These are phyloP conservation scores for Gossypium arboreum DNA, from an alignment of 345 rosid species.

Conservation along the genomic window DNA sequence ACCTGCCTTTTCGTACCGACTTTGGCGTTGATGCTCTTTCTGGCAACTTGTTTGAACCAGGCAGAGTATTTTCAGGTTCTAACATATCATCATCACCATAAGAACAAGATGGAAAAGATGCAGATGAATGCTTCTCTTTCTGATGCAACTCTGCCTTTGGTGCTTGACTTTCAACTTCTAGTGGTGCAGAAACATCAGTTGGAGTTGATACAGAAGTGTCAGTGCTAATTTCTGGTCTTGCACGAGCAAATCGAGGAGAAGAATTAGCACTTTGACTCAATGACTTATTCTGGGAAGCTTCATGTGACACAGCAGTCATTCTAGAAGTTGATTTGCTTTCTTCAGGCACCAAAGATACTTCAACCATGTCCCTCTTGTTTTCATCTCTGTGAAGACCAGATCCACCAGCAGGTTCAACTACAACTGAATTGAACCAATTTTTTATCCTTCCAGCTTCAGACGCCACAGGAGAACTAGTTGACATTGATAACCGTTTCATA, in stretches of 20 bases:
- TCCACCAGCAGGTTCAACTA: conserved; percentile 47
- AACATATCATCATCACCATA: conserved; percentile 25
- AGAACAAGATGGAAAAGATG: conserved; percentile 31
- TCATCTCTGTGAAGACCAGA: conserved; percentile 38
- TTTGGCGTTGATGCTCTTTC: conserved; percentile 34
- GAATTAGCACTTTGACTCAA: conserved; percentile 33
- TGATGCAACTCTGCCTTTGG: conserved; percentile 27
- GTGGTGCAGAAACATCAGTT: conserved; percentile 30
- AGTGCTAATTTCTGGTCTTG: conserved; percentile 16
- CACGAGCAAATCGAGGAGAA: conserved; percentile 31
- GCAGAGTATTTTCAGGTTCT: conserved; percentile 27
- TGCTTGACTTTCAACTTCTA: conserved; percentile 31
- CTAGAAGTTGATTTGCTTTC: conserved; percentile 39
- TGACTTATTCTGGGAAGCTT: conserved; percentile 33
- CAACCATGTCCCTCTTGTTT: conserved; percentile 49
- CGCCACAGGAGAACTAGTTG: conserved; percentile 45
- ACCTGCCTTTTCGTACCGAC: conserved; percentile 40
- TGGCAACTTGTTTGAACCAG: conserved; percentile 31
- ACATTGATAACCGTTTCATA: conserved; percentile 60
- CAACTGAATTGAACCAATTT: conserved; percentile 63
- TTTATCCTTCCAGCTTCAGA: conserved; percentile 86
- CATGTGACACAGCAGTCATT: conserved; percentile 36
- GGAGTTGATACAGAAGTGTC: conserved; percentile 15
- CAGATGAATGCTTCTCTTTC: conserved; percentile 30
- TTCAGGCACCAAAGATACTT: conserved; percentile 54